These are phyloP conservation scores for Pueraria montana DNA, from an alignment of 306 rosid species.

Conservation along the genomic window DNA sequence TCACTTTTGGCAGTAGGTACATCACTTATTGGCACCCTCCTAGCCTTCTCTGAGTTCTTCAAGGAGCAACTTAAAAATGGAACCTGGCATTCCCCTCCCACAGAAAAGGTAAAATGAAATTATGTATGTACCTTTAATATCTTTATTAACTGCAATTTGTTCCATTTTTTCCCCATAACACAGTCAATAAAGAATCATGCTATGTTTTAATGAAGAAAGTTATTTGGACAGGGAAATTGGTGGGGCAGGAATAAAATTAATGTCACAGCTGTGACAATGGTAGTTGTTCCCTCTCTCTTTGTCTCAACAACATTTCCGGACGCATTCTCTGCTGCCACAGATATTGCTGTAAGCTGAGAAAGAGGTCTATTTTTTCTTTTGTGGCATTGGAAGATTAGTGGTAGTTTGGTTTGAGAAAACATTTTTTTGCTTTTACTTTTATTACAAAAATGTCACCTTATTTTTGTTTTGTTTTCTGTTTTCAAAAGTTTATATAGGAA, in stretches of 20 bases:
- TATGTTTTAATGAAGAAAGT: background rate
- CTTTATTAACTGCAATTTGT: background rate
- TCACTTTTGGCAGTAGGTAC: slow-evolving; percentile 80
- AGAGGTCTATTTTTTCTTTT: slow-evolving; percentile 5
- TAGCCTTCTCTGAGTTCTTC: slow-evolving; percentile 76
- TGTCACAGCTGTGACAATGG: slow-evolving; percentile 64
- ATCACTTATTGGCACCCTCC: slow-evolving; percentile 73
- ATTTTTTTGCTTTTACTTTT: background rate
- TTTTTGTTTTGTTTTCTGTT: background rate
- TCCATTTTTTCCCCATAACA: background rate
- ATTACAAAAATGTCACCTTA: background rate
- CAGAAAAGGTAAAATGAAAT: slow-evolving; percentile 43
- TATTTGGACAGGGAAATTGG: slow-evolving; percentile 54
- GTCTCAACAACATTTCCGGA: slow-evolving; percentile 70
- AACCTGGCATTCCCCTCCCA: slow-evolving; percentile 46
- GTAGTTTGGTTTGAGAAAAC: background rate
- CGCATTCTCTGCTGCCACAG: slow-evolving; percentile 77
- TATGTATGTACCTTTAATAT: slow-evolving; percentile 10
- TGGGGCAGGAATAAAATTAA: slow-evolving; percentile 64
- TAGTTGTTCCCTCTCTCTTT: slow-evolving; percentile 69
- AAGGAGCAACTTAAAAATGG: slow-evolving; percentile 70
- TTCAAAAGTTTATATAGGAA: background rate
- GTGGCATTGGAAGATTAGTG: background rate
- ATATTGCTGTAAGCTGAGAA: slow-evolving; percentile 69
- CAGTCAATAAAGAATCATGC: slow-evolving; percentile 9